Evolutionary conservation across 768 basidiomycete species (phyloP), one percentile per base, ranked within the genome.

Genomic region (Trametes cubensis): DNA sequence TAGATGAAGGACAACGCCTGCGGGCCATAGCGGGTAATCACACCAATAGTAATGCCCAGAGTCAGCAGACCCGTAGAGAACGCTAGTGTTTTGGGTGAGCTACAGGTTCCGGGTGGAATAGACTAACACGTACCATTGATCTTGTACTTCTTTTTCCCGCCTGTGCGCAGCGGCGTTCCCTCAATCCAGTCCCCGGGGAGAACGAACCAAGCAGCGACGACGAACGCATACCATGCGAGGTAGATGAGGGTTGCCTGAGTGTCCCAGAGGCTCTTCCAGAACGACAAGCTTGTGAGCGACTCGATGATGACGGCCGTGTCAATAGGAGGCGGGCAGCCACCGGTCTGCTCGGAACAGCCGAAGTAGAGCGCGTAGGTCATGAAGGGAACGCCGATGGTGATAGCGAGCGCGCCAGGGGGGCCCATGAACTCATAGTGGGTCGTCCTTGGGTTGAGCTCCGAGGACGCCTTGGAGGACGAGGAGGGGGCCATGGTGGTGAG

Each of bases 201-300:
- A 51, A 94, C 69, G 5, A 78, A 80, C 95, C 95, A 98, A 3
- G 91, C 82, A 2, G 84, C 75, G 50, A 98, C 83, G 66, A 85
- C 89, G 74, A 89, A 98, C n/a, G 84, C 77, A 75, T 97, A 98
- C 95, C 96, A 99, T 0, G 74, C 92, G 44, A 90, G 72, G 76
- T 98, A 98, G 17, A 89, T 81, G 21, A 85, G 67, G 2, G 83
- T 69, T 0, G 94, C 94, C 60, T 95, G 78, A 0, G 84, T 83
- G 69, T 98, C 95, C 89, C 92, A 97, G 1, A 97, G 81, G 20
- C 78, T 74, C 47, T 77, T 80, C 88, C 91, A 95, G 84, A 85
- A 94, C 18, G 76, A 70, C 6, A 70, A 64, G 66, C 76, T 74
- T 6, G 81, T 77, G 8, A 92, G 63, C 0, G 86, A 75, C 18